Base-by-base conservation (phyloP, 805 yeast genomes). In the Ogataea neopini region DNA sequence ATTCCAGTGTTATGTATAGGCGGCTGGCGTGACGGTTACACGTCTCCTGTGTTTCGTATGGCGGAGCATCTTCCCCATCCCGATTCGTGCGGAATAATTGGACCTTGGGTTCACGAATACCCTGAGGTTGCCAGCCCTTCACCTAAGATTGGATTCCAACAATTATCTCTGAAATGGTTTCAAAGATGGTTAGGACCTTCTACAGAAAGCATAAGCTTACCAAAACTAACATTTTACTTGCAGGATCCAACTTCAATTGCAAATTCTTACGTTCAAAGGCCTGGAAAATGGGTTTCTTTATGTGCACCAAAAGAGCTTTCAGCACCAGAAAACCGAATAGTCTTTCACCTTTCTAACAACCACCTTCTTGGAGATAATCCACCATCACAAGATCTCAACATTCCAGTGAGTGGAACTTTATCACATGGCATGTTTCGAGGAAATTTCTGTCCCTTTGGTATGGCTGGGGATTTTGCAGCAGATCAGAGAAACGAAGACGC, bases 31-130 rank as follows among this genome's bases (percentile, higher is more conserved):
- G 42, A 39, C 42, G 42, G 42, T 3, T 39, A 39, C 42, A 71
- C 76, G 4, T 59, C 64, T 19, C 68, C 76, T 2, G 72, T 72
- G 1, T 71, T 72, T 52, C 62, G 74, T 55, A 68, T 72, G 72
- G 64, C 62, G 29, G 66, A 67, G 8, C 60, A 68, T n/a, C 56
- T 72, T 15, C 42, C 42, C 13, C 42, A 39, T 33, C 72, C 71
- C 9, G 58, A 69, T 26, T 57, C 70, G 1, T 52, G 60, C 26
- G 66, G 66, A 26, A 44, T 72, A 14, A 63, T 72, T 54, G 76
- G 76, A 14, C 77, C 76, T 6, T 72, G 76, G 77, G 76, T 72
- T 37, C 77, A 72, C 52, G 76, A 72, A 49, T 72, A 63, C 54
- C 77, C 76, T 2, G 76, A 72, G 52, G 69, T 72, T 57, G 76